Evolutionary conservation across 169 alveolate genomes (phyloP), one percentile per base, ranked within the genome.

Genomic region (Babesia bigemina): DNA sequence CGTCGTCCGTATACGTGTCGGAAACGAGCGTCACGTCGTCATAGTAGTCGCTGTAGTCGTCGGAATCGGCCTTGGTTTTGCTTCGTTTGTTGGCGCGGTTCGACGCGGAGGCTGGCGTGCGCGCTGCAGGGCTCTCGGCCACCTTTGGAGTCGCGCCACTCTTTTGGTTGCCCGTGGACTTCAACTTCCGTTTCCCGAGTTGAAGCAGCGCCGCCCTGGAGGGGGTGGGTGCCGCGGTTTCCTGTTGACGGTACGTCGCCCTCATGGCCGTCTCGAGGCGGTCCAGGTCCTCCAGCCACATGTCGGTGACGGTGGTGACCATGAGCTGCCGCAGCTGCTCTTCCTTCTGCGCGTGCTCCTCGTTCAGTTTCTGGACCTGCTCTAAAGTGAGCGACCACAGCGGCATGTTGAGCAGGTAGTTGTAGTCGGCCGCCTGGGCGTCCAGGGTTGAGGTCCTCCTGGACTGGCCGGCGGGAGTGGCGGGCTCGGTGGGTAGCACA

Each of bases 391-490:
- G 92, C 55, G 95, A 92, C 95, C 97, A 95, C 71, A 97, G 90
- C 28, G 98, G 97, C 98, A 96, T 94, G 47, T 95, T 93, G 47
- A 96, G 92, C 71, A 97, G 91, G 76, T 97, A 97, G 87, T 97
- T 98, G 91, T 91, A 97, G 77, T 93, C 98, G 42, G 63, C 69
- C 21, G 53, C 52, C 69, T 79, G 84, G 21, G 76, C 42, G n/a
- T 86, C 88, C 24, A 78, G 72, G 33, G 87, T 86, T 6, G 73
- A 74, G 50, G 82, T 85, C 48, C 73, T 91, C 28, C 63, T 70
- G 56, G 63, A 74, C n/a, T 70, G 72, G 29, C 71, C 63, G 29
- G 82, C 63, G 33, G 79, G 79, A 28, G 71, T 70, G 33, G 65
- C 8, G 11, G 70, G 75, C 28, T 52, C 28, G 62, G 49, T 26